Conservation (phyloP, 495 filamentous ascomycete species). For the Penicillium roqueforti region DNA sequence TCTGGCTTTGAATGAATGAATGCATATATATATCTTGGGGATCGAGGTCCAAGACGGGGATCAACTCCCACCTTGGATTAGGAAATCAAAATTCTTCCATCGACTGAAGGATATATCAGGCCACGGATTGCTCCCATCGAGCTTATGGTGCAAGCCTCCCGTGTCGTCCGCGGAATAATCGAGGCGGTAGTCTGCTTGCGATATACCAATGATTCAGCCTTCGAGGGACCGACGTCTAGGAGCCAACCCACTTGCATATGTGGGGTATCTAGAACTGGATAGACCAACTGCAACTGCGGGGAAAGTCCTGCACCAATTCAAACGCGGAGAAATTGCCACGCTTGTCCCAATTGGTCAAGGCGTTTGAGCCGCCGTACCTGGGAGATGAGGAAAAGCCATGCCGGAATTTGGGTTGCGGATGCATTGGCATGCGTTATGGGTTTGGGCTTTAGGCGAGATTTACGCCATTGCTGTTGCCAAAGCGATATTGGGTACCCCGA, state of each 20-base stretch:
- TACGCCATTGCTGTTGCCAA: too few species aligned
- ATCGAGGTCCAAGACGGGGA: not conserved
- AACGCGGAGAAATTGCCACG: not conserved
- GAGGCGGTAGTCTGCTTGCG: not conserved
- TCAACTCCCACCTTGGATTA: constrained; percentile 12
- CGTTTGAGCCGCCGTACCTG: not conserved
- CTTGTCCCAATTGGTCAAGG: constrained; percentile 12
- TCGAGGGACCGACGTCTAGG: not conserved
- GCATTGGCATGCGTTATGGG: too few species aligned
- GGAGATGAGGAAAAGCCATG: not conserved
- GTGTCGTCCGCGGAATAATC: constrained; percentile 20
- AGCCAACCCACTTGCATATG: not conserved
- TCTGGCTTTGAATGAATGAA: not conserved
- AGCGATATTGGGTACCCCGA: too few species aligned
- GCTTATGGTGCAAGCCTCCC: not conserved
- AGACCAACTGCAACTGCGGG: not conserved
- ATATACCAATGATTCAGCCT: not conserved
- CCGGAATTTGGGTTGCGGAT: too few species aligned
- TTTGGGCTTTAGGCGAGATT: too few species aligned
- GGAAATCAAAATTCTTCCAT: constrained; percentile 1
- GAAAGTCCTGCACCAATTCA: not conserved
- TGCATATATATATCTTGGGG: too few species aligned
- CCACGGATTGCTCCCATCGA: not conserved
- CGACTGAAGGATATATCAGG: not conserved
- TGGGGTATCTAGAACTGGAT: not conserved